A percentile compares a stretch with the other conserved stretches of the same genome.
These are phyloP conservation scores for Eucalyptus guilfoylei DNA, from an alignment of 345 rosid genomes.

Conservation along the genomic window DNA sequence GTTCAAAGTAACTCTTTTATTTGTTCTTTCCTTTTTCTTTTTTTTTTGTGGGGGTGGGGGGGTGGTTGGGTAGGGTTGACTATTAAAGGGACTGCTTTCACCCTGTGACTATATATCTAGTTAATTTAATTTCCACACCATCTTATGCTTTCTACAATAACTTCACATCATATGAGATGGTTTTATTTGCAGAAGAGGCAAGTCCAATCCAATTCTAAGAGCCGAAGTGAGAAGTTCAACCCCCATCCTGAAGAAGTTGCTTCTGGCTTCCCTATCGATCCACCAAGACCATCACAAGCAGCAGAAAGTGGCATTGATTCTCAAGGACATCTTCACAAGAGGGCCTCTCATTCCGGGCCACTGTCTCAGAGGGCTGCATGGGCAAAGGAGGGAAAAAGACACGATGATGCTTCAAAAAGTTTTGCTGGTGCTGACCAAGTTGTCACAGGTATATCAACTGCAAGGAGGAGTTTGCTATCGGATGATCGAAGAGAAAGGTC, in stretches of 20 bases:
- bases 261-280: slow-evolving; percentile 97
- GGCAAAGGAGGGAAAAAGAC: slow-evolving; percentile 52
- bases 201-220: slow-evolving; percentile 58
- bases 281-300: slow-evolving; percentile 82
- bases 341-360: slow-evolving; percentile 95
- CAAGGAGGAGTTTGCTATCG: slow-evolving; percentile 48
- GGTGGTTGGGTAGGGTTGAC: not conserved
- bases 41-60: not conserved
- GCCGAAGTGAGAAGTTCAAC: slow-evolving; percentile 95
- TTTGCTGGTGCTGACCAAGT: slow-evolving; percentile 46
- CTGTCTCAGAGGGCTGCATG: slow-evolving; percentile 72
- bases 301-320: slow-evolving; percentile 47
- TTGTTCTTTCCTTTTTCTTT: not conserved
- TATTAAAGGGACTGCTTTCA: not conserved
- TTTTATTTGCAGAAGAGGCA: slow-evolving; percentile 63
- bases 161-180: not conserved
- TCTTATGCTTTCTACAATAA: not conserved
- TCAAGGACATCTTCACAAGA: slow-evolving; percentile 55
- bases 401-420: slow-evolving; percentile 54
- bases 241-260: slow-evolving; percentile 97
- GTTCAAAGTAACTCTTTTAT: not conserved
- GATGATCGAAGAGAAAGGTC: slow-evolving; percentile 44
- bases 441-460: slow-evolving; percentile 38
- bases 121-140: not conserved
- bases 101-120: not conserved